Base-by-base conservation (phyloP, 768 basidiomycete genomes). In the Hypholoma sublateritium region DNA sequence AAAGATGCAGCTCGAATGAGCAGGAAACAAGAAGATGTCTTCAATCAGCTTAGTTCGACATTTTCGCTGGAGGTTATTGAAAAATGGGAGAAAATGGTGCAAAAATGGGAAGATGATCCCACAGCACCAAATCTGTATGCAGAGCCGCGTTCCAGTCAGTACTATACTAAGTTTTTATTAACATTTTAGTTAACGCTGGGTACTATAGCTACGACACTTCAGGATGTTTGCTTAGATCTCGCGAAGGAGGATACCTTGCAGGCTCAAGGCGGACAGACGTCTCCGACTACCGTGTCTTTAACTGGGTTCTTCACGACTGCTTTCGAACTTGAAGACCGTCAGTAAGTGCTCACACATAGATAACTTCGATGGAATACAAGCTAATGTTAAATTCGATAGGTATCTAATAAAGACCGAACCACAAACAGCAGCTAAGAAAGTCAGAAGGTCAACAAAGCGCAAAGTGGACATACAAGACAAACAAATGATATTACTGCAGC, bases 391-490 rank as follows among this genome's bases (percentile, higher is more conserved):
- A n/a, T n/a, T n/a, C n/a, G n/a, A n/a, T n/a, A n/a, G n/a, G n/a
- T n/a, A n/a, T n/a, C n/a, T n/a, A n/a, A n/a, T n/a, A n/a, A n/a
- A n/a, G n/a, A n/a, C n/a, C n/a, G n/a, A n/a, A n/a, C n/a, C n/a
- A n/a, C n/a, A n/a, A n/a, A n/a, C n/a, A n/a, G n/a, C n/a, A n/a
- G n/a, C n/a, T n/a, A n/a, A n/a, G n/a, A n/a, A n/a, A n/a, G n/a
- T n/a, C n/a, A n/a, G n/a, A n/a, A n/a, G n/a, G n/a, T n/a, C n/a
- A n/a, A n/a, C n/a, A n/a, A n/a, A n/a, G n/a, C n/a, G n/a, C n/a
- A n/a, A n/a, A n/a, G 59, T 54, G 1, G 61, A 65, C 37, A 13
- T 53, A 3, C 59, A 58, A 22, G 63, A 65, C 1, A 65, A 59
- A 37, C 45, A 45, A 4, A 58, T 17, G 0, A 46, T 46, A 0